Evolutionary conservation across 108 stramenopile species (phyloP).

Genomic region (Chaetoceros muelleri): DNA sequence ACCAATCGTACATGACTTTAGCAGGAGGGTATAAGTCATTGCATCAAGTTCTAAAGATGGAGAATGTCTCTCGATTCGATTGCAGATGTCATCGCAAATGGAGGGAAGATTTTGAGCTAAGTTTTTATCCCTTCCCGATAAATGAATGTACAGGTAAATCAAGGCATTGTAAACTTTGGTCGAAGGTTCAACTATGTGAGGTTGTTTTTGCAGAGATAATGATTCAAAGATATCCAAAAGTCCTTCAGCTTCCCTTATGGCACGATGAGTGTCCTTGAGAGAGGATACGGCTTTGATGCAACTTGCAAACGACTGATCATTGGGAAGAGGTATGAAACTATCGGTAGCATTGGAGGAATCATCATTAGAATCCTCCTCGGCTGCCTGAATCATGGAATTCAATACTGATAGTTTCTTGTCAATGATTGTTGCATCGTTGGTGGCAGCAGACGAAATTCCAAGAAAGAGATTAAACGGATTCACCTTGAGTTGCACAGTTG

Average conservation of each 20-base stretch:
- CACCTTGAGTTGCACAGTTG: conserved; percentile 21
- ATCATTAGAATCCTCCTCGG: conserved; percentile 8
- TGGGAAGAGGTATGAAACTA: conserved; percentile 20
- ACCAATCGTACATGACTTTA: conserved; percentile 25
- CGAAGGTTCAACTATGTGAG: conserved; percentile 20
- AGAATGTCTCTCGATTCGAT: conserved; percentile 3
- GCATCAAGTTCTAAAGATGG: conserved; percentile 21
- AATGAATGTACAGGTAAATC: conserved; percentile 13
- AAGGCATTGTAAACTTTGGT: conserved; percentile 23
- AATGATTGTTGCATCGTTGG: conserved; percentile 15
- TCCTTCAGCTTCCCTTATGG: conserved; percentile 15
- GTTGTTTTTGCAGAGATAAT: conserved; percentile 17
- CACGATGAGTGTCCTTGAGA: conserved; percentile 11
- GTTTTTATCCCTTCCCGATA: background rate
- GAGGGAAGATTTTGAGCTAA: background rate
- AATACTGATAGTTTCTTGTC: conserved; percentile 21
- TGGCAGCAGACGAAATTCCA: conserved; percentile 21
- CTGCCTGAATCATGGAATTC: conserved; percentile 25
- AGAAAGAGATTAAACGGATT: conserved; percentile 31
- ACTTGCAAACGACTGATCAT: conserved; percentile 27
- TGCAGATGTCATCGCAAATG: conserved; percentile 13
- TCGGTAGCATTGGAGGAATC: background rate
- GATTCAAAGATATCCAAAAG: conserved; percentile 11
- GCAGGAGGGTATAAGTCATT: conserved; percentile 9
- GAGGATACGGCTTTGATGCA: conserved; percentile 17